Percentiles rank a stretch among this genome's conserved stretches.
Evolutionary conservation across 352 stramenopile species (phyloP).

Genomic region (Elongisporangium undulatum): DNA sequence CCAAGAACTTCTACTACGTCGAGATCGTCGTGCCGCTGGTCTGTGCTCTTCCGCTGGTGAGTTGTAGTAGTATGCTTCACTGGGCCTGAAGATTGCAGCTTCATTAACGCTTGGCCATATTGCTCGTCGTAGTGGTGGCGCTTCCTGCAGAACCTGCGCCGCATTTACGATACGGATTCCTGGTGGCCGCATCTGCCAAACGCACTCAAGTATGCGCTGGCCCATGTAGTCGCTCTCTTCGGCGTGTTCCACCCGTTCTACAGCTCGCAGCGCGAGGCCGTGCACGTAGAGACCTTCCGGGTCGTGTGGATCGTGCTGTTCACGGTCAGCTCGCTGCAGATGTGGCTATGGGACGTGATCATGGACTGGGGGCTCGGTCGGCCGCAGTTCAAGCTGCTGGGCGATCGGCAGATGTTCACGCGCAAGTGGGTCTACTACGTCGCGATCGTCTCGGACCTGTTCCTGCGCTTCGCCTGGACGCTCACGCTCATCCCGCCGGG

Average conservation of each 20-base stretch:
- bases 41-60: constrained; percentile 88
- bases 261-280: constrained; percentile 14
- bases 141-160: constrained; percentile 96
- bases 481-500: constrained; percentile 73
- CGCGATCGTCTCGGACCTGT: constrained; percentile 72
- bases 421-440: constrained; percentile 78
- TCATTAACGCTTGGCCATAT: not conserved
- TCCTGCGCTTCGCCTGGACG: constrained; percentile 81
- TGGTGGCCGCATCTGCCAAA: constrained; percentile 96
- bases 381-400: constrained; percentile 73
- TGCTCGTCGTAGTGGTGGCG: constrained; percentile 83
- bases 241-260: constrained; percentile 85
- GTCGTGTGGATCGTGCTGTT: constrained; percentile 76
- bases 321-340: constrained; percentile 80
- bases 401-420: constrained; percentile 83
- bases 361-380: constrained; percentile 92
- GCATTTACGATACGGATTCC: constrained; percentile 93
- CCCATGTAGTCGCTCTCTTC: constrained; percentile 82
- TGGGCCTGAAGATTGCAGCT: not conserved
- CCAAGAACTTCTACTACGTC: constrained; percentile 90
- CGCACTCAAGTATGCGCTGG: constrained; percentile 93
- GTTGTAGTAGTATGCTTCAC: not conserved
- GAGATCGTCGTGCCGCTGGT: constrained; percentile 94
- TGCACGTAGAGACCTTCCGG: constrained; percentile 38
- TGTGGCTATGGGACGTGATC: constrained; percentile 96